Evolutionary conservation across 2,329 filamentous ascomycete genomes (phyloP), one percentile per base, ranked within the genome.

Genomic region (Alternaria sp.): DNA sequence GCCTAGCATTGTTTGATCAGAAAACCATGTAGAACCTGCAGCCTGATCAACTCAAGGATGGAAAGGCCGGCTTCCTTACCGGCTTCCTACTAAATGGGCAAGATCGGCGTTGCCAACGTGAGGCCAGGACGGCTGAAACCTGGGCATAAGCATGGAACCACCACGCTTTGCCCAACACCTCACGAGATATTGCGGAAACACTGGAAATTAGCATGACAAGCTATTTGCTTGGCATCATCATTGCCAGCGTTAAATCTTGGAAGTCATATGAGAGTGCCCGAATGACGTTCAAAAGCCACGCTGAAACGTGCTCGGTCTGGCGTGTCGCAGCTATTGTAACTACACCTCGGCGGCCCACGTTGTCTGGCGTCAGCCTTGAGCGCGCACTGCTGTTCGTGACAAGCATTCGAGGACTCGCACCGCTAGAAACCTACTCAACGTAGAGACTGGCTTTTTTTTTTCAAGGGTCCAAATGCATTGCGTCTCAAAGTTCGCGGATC

Each of bases 21-120:
- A 45, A 26, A 39, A 17, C 42, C 50, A 54, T 42, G 50, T 57
- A 41, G 54, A 49, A 53, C 54, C 54, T 57, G 54, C 49, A 57
- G 49, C 29, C 26, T 48, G 54, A 58, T 58, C 56, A 54, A 26
- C 44, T 26, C 56, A 33, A 29, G 55, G 55, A 42, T 58, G 17
- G 17, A 9, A 23, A 24, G 40, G 17, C 17, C 36, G 29, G 40
- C 31, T 34, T 40, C 21, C 36, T 34, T 26, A 28, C 28, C 34
- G 11, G 44, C 53, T 24, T 42, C 11, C 34, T 17, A 23, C 29
- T 29, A 49, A 24, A 29, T 17, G n/a, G 23, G 37, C 34, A 44
- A 37, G 51, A 45, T 49, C 31, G 49, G 26, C 44, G 7, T 24
- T 36, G 51, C 44, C 26, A 31, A 13, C 28, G 13, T 36, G 36